Evolutionary conservation across 2,329 filamentous ascomycete species (phyloP).

Genomic region (Sphaerulina musiva): DNA sequence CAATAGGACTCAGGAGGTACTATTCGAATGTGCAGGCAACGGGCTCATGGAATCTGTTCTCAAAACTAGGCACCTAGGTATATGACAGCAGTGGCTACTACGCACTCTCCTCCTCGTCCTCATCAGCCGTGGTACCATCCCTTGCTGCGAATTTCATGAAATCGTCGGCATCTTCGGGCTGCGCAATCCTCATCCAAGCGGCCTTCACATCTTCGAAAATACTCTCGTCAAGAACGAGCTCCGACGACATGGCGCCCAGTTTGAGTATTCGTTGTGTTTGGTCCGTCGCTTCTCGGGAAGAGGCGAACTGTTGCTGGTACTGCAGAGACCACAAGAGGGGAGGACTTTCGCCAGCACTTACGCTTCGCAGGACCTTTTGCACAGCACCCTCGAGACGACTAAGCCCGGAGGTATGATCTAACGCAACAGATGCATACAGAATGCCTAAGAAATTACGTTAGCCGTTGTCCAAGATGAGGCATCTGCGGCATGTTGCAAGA

Average conservation of each 20-base stretch:
- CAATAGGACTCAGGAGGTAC: too few species aligned
- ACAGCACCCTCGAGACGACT: conserved; percentile 39
- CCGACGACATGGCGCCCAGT: conserved; percentile 50
- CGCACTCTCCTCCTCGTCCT: conserved; percentile 2
- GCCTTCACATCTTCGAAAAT: conserved; percentile 60
- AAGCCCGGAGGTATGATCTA: conserved; percentile 33
- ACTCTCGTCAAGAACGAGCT: conserved; percentile 68
- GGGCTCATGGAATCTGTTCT: neutral
- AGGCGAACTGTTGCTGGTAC: conserved; percentile 44
- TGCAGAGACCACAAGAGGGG: conserved; percentile 47
- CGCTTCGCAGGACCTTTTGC: conserved; percentile 37
- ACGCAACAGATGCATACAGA: conserved; percentile 49
- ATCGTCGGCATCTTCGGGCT: conserved; percentile 43
- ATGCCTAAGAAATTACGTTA: conserved; percentile 42
- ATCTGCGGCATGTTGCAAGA: neutral
- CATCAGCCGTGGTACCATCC: conserved; percentile 18
- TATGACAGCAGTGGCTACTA: neutral
- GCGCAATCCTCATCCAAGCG: conserved; percentile 62
- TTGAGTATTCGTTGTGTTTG: conserved; percentile 34
- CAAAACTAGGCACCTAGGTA: neutral
- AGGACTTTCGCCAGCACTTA: conserved; percentile 34
- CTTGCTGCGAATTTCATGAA: conserved; percentile 74
- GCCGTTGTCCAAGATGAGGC: neutral
- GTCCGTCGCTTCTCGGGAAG: conserved; percentile 28
- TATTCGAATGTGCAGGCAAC: too few species aligned